Evolutionary conservation across 352 stramenopile genomes (phyloP).

Genomic region (Phytopythium ostracodes): DNA sequence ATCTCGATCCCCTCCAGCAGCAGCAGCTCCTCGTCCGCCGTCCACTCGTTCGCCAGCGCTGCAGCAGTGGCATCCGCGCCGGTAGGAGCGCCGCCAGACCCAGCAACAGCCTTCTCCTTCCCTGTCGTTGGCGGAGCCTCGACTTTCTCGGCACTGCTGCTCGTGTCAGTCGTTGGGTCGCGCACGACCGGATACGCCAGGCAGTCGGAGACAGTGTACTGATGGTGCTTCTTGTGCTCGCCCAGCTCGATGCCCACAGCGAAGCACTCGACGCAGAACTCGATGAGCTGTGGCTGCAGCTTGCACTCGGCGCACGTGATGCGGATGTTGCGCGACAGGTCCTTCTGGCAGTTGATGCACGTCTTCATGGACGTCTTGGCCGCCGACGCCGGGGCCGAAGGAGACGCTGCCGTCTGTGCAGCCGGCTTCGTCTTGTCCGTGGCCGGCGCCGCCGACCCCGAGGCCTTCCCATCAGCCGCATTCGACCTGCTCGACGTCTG

Average conservation of each 20-base stretch:
- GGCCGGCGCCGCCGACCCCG: neutral
- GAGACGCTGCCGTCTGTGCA: neutral
- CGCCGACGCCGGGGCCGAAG: conserved; percentile 4
- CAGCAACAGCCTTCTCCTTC: conserved; percentile 12
- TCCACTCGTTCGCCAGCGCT: conserved; percentile 60
- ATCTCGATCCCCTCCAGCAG: conserved; percentile 95
- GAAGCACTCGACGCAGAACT: conserved; percentile 96
- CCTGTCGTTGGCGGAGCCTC: conserved; percentile 8
- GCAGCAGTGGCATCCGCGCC: conserved; percentile 8
- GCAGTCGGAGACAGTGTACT: conserved; percentile 81
- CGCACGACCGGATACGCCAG: conserved; percentile 71
- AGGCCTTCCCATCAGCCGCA: neutral
- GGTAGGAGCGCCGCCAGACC: conserved; percentile 15
- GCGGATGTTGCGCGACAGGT: conserved; percentile 80
- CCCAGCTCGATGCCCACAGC: conserved; percentile 74
- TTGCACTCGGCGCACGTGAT: conserved; percentile 79
- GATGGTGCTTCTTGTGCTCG: conserved; percentile 77
- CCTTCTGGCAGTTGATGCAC: conserved; percentile 85
- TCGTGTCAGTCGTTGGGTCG: conserved; percentile 21
- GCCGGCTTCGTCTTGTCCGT: neutral
- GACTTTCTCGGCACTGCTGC: conserved; percentile 4
- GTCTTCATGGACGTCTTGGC: conserved; percentile 45
- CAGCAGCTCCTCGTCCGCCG: conserved; percentile 93
- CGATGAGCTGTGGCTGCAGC: conserved; percentile 46
- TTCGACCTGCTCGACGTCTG: no score